phyloP scores from a whole-genome alignment of 2,329 filamentous ascomycete genomes.

The Aspergillus felis region DNA sequence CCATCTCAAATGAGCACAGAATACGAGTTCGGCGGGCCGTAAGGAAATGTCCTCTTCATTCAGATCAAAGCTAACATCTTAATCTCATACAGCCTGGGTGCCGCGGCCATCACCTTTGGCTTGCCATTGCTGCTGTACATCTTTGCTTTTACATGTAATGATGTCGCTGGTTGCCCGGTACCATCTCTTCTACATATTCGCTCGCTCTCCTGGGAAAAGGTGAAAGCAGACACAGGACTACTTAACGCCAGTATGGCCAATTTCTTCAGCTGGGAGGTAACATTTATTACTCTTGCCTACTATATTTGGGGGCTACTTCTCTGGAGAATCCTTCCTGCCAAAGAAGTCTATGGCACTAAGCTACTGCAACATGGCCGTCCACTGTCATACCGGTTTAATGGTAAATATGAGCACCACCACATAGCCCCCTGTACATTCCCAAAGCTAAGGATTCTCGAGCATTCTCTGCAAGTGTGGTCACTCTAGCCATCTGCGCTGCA shows the following conservation, averaged over 20 bases:
- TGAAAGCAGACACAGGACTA: constrained; percentile 59
- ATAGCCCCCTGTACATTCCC: neutral
- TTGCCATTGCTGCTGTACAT: constrained; percentile 73
- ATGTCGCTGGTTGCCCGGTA: constrained; percentile 80
- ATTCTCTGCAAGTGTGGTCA: constrained; percentile 66
- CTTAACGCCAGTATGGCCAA: constrained; percentile 64
- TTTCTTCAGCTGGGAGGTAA: constrained; percentile 48
- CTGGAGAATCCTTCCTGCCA: constrained; percentile 69
- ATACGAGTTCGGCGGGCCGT: constrained; percentile 43
- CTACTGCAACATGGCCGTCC: constrained; percentile 61
- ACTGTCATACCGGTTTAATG: constrained; percentile 74
- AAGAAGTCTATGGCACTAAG: constrained; percentile 63
- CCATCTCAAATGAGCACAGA: neutral
- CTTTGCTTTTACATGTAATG: constrained; percentile 82
- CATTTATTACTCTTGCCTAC: constrained; percentile 66
- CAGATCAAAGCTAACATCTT: neutral
- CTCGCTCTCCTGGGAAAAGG: constrained; percentile 61
- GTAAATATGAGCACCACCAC: constrained; percentile 37
- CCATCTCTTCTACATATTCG: constrained; percentile 64
- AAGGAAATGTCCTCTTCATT: constrained; percentile 17
- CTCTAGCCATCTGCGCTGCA: constrained; percentile 61
- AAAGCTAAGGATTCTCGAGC: constrained; percentile 45
- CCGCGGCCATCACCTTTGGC: constrained; percentile 68
- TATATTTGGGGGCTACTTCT: constrained; percentile 70
- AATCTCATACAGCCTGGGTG: constrained; percentile 58